Base-by-base conservation (phyloP, 1,284 basidiomycete species). In the Termitomyces sp. region DNA sequence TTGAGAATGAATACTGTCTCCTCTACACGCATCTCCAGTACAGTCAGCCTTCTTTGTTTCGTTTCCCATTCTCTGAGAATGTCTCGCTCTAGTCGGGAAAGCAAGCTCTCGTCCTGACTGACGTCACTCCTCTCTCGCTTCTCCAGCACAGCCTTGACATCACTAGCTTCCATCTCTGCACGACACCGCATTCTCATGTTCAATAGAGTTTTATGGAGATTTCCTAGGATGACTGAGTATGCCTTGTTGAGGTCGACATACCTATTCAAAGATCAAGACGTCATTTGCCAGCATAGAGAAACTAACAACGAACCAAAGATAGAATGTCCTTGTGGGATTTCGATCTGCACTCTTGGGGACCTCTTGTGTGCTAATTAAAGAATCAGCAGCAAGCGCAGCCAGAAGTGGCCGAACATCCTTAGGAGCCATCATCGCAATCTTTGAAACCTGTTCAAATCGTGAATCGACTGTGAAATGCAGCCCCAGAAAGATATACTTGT, bases 351-450 rank as follows among this genome's bases (percentile, higher is more conserved):
- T 91, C 69, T 89, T 90, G 3, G 94, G 88, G 2, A 97, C 88
- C 68, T 97, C 94, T 73, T 95, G 92, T 9, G 89, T 88, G 63
- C 90, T 92, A 62, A 97, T 84, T 52, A 97, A 70, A 28, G 83
- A 86, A 63, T 94, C 86, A 8, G 85, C 79, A 7, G 91, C 85
- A 52, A 99, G 80, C 1, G 86, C 82, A 9, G 90, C 82, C 53
- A 98, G 78, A 40, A 94, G 72, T 39, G 88, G 86, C 48, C 96
- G 84, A 48, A 92, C 88, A 63, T 95, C 90, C 66, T 92, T 92
- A 36, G 89, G 81, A 0, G 92, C 83, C 75, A 98, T 88, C 85
- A 99, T 92, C 4, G 93, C 92, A 45, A 90, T 78, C 71, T 97
- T 96, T 21, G 93, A 90, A 41, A 99, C 89, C 92, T 96, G 28